Conservation (phyloP, 805 yeast genomes). For the Komagataella mondaviorum region DNA sequence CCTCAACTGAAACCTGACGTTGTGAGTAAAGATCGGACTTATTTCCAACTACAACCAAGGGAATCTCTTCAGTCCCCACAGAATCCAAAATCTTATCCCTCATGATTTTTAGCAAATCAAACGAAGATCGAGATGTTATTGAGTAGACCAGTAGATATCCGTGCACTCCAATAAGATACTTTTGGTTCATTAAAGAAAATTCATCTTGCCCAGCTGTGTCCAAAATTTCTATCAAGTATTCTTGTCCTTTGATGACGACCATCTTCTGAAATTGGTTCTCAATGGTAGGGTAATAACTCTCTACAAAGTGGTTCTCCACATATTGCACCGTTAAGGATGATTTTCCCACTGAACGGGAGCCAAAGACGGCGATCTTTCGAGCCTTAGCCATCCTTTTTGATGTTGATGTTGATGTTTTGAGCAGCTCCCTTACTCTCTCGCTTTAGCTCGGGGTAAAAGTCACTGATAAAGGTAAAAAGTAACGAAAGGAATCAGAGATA, state of each 20-base stretch:
- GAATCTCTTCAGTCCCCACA: constrained; percentile 32
- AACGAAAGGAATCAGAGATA: constrained; percentile 1
- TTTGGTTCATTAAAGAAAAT: constrained; percentile 66
- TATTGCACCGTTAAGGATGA: constrained; percentile 76
- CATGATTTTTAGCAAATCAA: constrained; percentile 62
- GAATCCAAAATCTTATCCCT: constrained; percentile 76
- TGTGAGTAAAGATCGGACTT: constrained; percentile 44
- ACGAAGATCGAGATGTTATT: constrained; percentile 64
- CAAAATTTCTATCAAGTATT: constrained; percentile 69
- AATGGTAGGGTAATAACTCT: constrained; percentile 82
- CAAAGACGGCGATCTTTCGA: constrained; percentile 75
- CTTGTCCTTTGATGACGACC: constrained; percentile 55
- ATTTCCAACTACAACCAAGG: constrained; percentile 34
- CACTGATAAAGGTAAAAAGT: constrained; percentile 1
- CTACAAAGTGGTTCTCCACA: constrained; percentile 81
- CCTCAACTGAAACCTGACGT: constrained; percentile 40
- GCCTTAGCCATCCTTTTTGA: constrained; percentile 15
- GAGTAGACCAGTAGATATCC: constrained; percentile 78
- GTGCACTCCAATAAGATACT: constrained; percentile 67
- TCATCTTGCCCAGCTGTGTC: constrained; percentile 96
- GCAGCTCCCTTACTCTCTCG: background rate
- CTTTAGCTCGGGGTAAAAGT: background rate
- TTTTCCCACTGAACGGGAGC: constrained; percentile 81
- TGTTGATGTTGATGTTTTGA: background rate
- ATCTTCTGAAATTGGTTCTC: constrained; percentile 73